A percentile compares a stretch with the other conserved stretches of the same genome.
Conservation (phyloP, 129 eudicot genomes). For the Logfia minima region DNA sequence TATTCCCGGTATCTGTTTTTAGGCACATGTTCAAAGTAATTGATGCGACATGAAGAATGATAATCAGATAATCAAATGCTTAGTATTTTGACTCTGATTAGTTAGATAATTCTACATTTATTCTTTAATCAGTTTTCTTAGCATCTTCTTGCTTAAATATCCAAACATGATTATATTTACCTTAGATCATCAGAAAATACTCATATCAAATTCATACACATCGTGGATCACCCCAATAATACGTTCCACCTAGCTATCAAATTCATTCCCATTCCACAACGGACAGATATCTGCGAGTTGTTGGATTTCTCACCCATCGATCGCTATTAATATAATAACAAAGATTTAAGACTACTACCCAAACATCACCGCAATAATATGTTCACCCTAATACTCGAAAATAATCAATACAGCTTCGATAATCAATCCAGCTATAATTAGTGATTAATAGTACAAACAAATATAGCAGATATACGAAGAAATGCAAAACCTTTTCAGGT, state of each 20-base stretch:
- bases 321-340: too few species aligned
- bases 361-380: too few species aligned
- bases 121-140: too few species aligned
- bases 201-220: not conserved
- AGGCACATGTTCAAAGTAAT: not conserved
- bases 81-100: not conserved
- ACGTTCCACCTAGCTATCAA: not conserved
- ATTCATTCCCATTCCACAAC: not conserved
- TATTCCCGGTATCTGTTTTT: not conserved
- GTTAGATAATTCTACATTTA: not conserved
- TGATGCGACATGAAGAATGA: not conserved
- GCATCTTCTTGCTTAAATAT: not conserved
- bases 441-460: too few species aligned
- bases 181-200: not conserved
- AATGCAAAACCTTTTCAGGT: conserved; percentile 58
- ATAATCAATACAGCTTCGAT: too few species aligned
- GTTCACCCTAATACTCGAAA: too few species aligned
- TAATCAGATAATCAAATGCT: not conserved
- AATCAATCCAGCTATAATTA: too few species aligned
- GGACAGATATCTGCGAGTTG: too few species aligned
- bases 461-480: too few species aligned
- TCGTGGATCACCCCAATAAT: not conserved
- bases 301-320: too few species aligned
- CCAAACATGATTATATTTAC: not conserved
- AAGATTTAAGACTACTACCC: too few species aligned